Evolutionary conservation across 306 rosid genomes (phyloP), one percentile per base, ranked within the genome.

Genomic region (Vigna angularis): DNA sequence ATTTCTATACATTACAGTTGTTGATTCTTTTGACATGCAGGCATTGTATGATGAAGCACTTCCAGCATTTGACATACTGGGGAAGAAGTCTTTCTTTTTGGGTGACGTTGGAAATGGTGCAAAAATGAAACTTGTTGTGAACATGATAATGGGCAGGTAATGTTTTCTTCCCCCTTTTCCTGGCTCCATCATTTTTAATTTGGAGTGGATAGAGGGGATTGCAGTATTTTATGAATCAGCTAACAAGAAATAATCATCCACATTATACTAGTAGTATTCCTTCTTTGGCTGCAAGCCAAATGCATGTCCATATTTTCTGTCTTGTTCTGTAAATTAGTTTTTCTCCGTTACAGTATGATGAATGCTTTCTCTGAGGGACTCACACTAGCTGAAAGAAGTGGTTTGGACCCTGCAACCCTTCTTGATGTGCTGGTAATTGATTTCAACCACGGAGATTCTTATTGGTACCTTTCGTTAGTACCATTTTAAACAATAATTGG

Each of bases 131-230:
- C 97, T 94, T 51, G 96, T 94, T 11, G 97, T 92, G 75, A 94
- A 94, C 85, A 94, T 94, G 98, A 87, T 92, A 85, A 94, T 94
- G 98, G 98, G 98, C 74, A 94, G 98, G 98, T 94, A 85, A 50
- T 53, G 40, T 26, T 66, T 77, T 56, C 53, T 30, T 65, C 78
- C 44, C 58, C 15, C 2, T 4, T 12, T 53, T 66, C 40, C 12
- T 47, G 48, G 59, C 42, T 28, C 57, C 51, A 13, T 52, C 22
- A 15, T 55, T 51, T 40, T 50, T 80, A 14, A 47, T 70, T 36
- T 26, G 36, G 38, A 17, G 15, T 20, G 7, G 15, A 51, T 17
- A 26, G 18, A 14, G 44, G 44, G 48, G 47, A 44, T 22, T 6
- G 36, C 9, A 70, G 48, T 45, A 47, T 82, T 71, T 51, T 52